Percentiles rank a stretch among this genome's conserved stretches.
These are phyloP conservation scores for Thuja plicata DNA, from an alignment of 83 land plant genomes.

Conservation along the genomic window DNA sequence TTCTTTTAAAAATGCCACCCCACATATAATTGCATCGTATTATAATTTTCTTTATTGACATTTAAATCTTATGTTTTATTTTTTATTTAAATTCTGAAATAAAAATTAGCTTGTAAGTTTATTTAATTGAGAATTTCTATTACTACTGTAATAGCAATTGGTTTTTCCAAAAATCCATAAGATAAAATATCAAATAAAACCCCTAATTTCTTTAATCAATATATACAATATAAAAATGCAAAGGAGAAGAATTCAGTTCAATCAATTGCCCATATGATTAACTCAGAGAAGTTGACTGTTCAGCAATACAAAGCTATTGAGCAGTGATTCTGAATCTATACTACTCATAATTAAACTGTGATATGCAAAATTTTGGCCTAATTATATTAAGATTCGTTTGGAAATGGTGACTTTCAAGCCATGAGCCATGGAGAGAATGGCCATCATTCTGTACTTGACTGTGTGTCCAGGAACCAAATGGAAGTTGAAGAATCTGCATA, in stretches of 20 bases:
- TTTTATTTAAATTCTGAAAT: too few species aligned
- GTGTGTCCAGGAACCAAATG: constrained; percentile 51
- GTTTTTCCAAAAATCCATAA: too few species aligned
- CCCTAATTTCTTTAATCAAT: neutral
- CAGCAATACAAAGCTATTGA: neutral
- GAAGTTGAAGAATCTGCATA: constrained; percentile 83
- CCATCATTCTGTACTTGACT: constrained; percentile 88
- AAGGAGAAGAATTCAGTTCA: neutral
- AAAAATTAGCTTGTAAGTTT: too few species aligned
- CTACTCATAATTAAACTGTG: neutral
- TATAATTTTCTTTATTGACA: too few species aligned
- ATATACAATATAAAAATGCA: neutral
- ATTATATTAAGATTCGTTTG: constrained; percentile 14
- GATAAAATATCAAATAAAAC: neutral
- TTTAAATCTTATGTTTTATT: too few species aligned
- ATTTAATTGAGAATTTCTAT: too few species aligned
- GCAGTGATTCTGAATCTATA: neutral
- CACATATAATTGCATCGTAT: too few species aligned
- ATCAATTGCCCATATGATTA: neutral
- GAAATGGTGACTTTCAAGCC: constrained; percentile 63
- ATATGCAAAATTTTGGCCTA: neutral
- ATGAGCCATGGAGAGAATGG: constrained; percentile 83
- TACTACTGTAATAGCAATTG: too few species aligned
- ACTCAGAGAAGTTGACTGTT: neutral
- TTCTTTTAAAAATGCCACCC: too few species aligned